Percentiles rank a stretch among this genome's conserved stretches.
Evolutionary conservation across 352 stramenopile species (phyloP).

Genomic region (Pythium sukuiense): DNA sequence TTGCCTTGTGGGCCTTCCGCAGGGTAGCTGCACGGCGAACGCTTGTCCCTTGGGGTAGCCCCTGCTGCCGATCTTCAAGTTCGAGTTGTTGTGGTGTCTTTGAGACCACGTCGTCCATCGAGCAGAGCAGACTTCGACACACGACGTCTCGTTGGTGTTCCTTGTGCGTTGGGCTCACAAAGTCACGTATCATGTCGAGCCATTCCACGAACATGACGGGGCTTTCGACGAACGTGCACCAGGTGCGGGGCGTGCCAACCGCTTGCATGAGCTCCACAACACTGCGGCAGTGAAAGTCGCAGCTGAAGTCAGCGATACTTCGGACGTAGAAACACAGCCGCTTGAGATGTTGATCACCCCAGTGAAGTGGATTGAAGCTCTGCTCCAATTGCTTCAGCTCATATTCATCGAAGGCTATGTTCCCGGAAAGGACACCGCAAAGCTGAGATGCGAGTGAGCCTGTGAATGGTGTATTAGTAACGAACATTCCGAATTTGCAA

Average conservation of each 20-base stretch:
- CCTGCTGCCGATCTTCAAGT: conserved; percentile 52
- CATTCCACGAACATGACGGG: conserved; percentile 29
- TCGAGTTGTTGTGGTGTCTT: conserved; percentile 61
- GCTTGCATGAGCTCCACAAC: conserved; percentile 6
- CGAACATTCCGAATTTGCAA: not conserved
- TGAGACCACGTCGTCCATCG: conserved; percentile 42
- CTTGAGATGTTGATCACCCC: conserved; percentile 18
- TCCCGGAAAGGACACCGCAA: conserved; percentile 4
- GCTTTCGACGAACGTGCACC: conserved; percentile 24
- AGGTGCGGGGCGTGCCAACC: not conserved
- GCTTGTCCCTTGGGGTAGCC: conserved; percentile 39
- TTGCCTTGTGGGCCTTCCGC: conserved; percentile 25
- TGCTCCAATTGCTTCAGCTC: conserved; percentile 18
- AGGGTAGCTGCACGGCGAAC: conserved; percentile 29
- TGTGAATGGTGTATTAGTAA: not conserved
- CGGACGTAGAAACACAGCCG: conserved; percentile 2
- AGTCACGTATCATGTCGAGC: conserved; percentile 33
- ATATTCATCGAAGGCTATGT: conserved; percentile 4
- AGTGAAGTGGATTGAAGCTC: conserved; percentile 11
- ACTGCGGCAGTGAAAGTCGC: conserved; percentile 21
- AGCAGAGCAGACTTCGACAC: conserved; percentile 63
- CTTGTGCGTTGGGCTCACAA: conserved; percentile 36
- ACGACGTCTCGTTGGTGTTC: conserved; percentile 46
- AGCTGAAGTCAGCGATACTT: conserved; percentile 23
- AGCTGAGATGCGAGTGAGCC: conserved; percentile 20